Evolutionary conservation across 176 grass and related monocot genomes (phyloP), one percentile per base, ranked within the genome.

Genomic region (Oryza australiensis): DNA sequence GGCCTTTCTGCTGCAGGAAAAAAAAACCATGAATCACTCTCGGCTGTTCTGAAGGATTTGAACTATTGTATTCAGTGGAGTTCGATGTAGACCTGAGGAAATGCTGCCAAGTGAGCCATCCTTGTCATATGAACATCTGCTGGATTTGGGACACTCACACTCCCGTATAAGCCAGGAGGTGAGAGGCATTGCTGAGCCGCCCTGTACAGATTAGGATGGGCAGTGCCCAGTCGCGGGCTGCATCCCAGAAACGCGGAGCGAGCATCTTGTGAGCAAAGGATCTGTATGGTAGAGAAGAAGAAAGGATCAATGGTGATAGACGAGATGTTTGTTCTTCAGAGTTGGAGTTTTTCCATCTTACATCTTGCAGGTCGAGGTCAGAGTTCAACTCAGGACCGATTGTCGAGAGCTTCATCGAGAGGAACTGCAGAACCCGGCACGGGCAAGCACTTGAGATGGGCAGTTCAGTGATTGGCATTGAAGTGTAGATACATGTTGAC

Each of bases 371-470:
- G 67, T 93, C 76, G 37, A 91, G 33, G 70, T 89, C 68, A 62
- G 86, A 82, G 83, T 72, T 94, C 27, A 89, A 63, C 68, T 84
- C 92, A n/a, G 90, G 88, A 34, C 86, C 87, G 27, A 98, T 68
- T 1, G 86, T 35, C 4, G 92, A 87, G 78, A 98, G 90, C 84
- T 93, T 98, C 92, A 98, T 94, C 2, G 92, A 94, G 29, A 98
- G 86, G 82, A 98, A 98, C 95, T 98, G 89, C 82, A 79, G 38
- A 84, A 73, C 57, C 30, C 59, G 64, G 41, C 24, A 12, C 22
- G n/a, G 70, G 28, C 22, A 81, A 51, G 65, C 22, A 40, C 23
- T 28, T 27, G 26, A 60, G 26, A 60, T 45, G 35, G 46, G 2
- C 5, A 7, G 3, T 86, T 78, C 35, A 66, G 68, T 64, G 48